These are phyloP conservation scores for Arachis hypogaea DNA, from an alignment of 306 rosid species.

Conservation along the genomic window DNA sequence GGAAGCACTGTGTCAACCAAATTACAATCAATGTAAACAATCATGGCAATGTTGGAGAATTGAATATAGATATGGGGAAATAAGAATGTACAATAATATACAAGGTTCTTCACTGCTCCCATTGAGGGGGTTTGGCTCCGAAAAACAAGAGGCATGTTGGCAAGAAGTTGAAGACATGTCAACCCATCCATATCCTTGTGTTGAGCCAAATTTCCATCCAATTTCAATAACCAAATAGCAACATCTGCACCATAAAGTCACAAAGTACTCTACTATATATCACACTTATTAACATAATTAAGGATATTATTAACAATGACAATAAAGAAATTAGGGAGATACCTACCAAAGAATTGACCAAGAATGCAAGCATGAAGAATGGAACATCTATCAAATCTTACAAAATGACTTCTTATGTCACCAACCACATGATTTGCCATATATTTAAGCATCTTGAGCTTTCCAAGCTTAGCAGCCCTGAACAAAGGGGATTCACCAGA, in stretches of 20 bases:
- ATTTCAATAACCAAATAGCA: constrained; percentile 17
- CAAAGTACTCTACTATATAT: too few relatives aligned
- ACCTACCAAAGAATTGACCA: constrained; percentile 29
- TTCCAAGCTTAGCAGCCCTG: constrained; percentile 28
- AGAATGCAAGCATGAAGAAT: constrained; percentile 24
- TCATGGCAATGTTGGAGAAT: not conserved
- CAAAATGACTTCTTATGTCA: constrained; percentile 4
- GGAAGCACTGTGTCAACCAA: constrained; percentile 27
- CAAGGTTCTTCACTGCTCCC: constrained; percentile 2
- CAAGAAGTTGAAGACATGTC: constrained; percentile 35
- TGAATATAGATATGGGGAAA: not conserved
- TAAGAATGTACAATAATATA: constrained; percentile 8
- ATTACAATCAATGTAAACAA: constrained; percentile 3
- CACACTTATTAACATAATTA: too few relatives aligned
- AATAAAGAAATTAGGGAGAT: not conserved
- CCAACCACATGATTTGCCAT: not conserved
- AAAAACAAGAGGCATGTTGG: constrained; percentile 29
- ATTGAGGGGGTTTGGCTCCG: constrained; percentile 22
- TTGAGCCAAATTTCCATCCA: constrained; percentile 22
- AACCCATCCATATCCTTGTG: constrained; percentile 10
- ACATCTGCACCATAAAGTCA: constrained; percentile 23
- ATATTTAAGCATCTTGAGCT: constrained; percentile 12
- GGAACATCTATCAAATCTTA: not conserved
- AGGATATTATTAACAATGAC: too few relatives aligned
- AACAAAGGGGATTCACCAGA: constrained; percentile 35